Conservation (phyloP, 2,329 filamentous ascomycete genomes). For the Xylariaceae sp. region DNA sequence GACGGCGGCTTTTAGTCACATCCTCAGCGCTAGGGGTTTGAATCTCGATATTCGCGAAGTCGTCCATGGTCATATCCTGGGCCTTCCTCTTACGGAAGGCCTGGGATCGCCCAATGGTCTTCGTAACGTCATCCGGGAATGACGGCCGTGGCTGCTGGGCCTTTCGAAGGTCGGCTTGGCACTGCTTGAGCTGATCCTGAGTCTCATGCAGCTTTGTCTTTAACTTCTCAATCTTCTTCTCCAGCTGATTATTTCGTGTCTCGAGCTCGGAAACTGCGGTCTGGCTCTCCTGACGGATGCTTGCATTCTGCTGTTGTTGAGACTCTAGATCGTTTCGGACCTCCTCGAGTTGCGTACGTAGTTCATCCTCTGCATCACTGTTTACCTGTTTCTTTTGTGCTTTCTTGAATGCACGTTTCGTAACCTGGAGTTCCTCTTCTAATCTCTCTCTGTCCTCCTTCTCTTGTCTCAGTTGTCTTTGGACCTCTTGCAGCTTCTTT, state of each 20-base stretch:
- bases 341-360: conserved; percentile 37
- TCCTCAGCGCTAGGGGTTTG: conserved; percentile 44
- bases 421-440: conserved; percentile 39
- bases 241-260: conserved; percentile 64
- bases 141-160: conserved; percentile 44
- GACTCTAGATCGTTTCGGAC: conserved; percentile 36
- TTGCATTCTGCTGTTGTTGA: conserved; percentile 52
- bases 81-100: conserved; percentile 49
- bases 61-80: conserved; percentile 49
- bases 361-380: conserved; percentile 30
- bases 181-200: conserved; percentile 73
- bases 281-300: conserved; percentile 48
- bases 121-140: conserved; percentile 35
- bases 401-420: conserved; percentile 36
- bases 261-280: conserved; percentile 64
- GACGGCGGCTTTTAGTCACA: conserved; percentile 41
- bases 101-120: conserved; percentile 39
- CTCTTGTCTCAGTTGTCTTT: conserved; percentile 35
- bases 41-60: conserved; percentile 50
- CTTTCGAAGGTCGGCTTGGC: conserved; percentile 48
- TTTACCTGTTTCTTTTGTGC: conserved; percentile 29
- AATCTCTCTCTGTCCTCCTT: conserved; percentile 38
- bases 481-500: conserved; percentile 37
- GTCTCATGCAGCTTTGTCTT: conserved; percentile 69
- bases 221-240: conserved; percentile 71